Percentiles rank a stretch among this genome's conserved stretches.
phyloP scores from a whole-genome alignment of 2,329 filamentous ascomycete genomes.

The Hymenoscyphus infarciens region DNA sequence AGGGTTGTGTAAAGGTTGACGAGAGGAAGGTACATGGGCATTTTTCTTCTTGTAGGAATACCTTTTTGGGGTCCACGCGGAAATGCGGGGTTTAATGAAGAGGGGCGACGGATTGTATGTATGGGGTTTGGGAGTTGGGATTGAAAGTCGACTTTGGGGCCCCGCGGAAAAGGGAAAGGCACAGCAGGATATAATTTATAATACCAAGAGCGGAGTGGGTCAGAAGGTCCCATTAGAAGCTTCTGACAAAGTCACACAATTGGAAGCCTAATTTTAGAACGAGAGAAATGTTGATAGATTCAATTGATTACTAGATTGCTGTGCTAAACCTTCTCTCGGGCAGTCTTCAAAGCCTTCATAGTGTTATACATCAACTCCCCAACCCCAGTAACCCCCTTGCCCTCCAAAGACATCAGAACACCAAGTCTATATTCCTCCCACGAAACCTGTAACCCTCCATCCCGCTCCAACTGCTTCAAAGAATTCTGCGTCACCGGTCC shows the following conservation, averaged over 20 bases:
- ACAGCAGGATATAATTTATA: background rate
- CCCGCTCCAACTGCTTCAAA: constrained; percentile 57
- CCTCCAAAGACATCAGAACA: constrained; percentile 66
- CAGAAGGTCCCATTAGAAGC: background rate
- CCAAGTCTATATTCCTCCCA: constrained; percentile 74
- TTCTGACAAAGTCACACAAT: background rate
- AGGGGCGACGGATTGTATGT: background rate
- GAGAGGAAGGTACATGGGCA: background rate
- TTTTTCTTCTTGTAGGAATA: background rate
- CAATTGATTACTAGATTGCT: background rate
- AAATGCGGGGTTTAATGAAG: background rate
- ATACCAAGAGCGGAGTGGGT: background rate
- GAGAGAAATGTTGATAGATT: background rate
- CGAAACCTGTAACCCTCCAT: constrained; percentile 61
- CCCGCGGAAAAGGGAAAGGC: background rate
- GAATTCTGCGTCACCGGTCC: constrained; percentile 69
- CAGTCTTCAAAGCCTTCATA: constrained; percentile 67
- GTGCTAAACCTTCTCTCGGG: constrained; percentile 11
- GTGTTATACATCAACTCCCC: constrained; percentile 73
- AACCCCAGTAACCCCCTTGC: constrained; percentile 61
- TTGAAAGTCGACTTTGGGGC: background rate
- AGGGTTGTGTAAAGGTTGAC: too few relatives aligned
- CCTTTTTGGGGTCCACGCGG: background rate
- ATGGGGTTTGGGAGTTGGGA: background rate
- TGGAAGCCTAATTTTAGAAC: background rate